phyloP scores from a whole-genome alignment of 2,329 filamentous ascomycete species.

The Fusarium sp. region DNA sequence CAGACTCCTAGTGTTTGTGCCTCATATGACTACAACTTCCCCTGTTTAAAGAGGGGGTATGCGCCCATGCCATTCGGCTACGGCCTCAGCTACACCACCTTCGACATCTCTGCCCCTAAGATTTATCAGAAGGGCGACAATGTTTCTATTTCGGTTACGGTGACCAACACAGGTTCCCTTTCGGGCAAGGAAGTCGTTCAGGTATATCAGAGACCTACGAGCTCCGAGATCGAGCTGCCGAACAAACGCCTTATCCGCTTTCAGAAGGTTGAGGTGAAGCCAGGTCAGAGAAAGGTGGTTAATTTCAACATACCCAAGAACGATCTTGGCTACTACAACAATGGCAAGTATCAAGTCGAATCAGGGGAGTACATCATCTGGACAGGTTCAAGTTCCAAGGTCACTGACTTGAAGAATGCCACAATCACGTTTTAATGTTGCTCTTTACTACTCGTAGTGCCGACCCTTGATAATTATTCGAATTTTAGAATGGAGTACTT shows the following conservation, averaged over 20 bases:
- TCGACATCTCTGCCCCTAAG: neutral
- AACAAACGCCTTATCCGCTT: neutral
- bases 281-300: neutral
- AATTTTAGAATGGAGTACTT: neutral
- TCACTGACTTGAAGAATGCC: neutral
- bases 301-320: neutral
- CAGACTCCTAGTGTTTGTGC: neutral
- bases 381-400: neutral
- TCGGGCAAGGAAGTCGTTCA: neutral
- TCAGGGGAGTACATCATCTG: neutral
- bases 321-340: neutral
- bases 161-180: neutral
- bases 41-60: neutral
- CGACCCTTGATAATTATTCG: no score
- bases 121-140: neutral
- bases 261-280: neutral
- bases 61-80: neutral
- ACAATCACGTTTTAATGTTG: neutral
- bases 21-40: neutral
- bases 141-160: neutral
- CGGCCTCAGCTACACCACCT: neutral
- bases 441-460: neutral
- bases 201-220: neutral
- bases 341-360: neutral
- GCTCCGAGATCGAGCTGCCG: neutral